phyloP scores from a whole-genome alignment of 441 rosid genomes.

The Gossypium schwendimanii region DNA sequence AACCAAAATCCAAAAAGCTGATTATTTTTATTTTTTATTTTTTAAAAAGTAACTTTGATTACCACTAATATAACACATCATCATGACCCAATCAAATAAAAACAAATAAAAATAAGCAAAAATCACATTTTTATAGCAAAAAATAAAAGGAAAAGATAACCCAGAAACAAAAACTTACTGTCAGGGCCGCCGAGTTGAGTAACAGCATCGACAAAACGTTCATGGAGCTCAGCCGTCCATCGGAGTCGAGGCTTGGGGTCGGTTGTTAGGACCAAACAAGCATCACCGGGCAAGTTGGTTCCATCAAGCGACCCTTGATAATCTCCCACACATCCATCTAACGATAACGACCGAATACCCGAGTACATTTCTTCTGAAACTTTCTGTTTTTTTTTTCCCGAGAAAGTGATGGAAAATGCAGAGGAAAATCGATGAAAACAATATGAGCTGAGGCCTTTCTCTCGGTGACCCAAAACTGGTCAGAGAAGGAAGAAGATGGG shows the following conservation, averaged over 20 bases:
- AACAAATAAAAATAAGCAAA: neutral
- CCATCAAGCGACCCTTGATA: slow-evolving; percentile 55
- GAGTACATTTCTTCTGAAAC: slow-evolving; percentile 45
- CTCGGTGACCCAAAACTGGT: slow-evolving; percentile 14
- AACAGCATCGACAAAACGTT: slow-evolving; percentile 80
- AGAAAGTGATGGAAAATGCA: slow-evolving; percentile 3
- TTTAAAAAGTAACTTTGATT: neutral
- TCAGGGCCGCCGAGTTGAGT: slow-evolving; percentile 92
- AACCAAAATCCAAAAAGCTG: neutral
- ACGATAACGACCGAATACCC: slow-evolving; percentile 61
- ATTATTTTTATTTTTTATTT: neutral
- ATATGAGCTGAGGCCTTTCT: neutral
- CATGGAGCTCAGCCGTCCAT: slow-evolving; percentile 93
- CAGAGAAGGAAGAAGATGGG: neutral
- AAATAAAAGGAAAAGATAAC: neutral
- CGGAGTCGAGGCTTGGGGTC: slow-evolving; percentile 97
- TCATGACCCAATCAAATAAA: neutral
- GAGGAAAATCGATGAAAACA: neutral
- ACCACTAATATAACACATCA: neutral
- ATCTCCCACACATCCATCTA: slow-evolving; percentile 43
- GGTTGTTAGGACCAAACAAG: slow-evolving; percentile 74
- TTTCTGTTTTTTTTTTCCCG: neutral
- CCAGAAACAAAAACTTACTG: slow-evolving; percentile 37
- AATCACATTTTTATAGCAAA: neutral
- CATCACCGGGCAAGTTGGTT: slow-evolving; percentile 58